Evolutionary conservation across 2,329 filamentous ascomycete genomes (phyloP), one percentile per base, ranked within the genome.

Genomic region (Hypoxylon sp.): DNA sequence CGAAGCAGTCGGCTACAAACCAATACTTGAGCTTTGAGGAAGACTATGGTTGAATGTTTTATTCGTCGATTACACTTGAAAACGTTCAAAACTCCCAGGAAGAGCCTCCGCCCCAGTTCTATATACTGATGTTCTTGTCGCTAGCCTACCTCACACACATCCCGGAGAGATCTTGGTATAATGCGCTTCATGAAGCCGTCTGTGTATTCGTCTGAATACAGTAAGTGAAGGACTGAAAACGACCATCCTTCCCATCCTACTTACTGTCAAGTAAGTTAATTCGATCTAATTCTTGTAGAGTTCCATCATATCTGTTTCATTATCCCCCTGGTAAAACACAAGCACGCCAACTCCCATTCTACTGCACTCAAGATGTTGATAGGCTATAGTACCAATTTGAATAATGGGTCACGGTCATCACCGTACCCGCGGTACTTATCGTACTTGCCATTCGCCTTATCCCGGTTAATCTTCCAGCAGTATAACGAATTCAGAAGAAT

Each of bases 371-470:
- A 53, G 39, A 3, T 17, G 44, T 17, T n/a, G 31, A 39, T 35
- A 42, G 24, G 14, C 79, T 77, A 91, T 71, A 91, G 72, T 8
- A 91, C 82, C 82, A 91, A 84, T 69, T 81, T 85, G 72, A 91
- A 91, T 1, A 81, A 77, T 0, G 90, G 90, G 68, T 91, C 88
- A 24, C 90, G 81, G 72, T 92, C 90, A 74, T 92, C 90, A 0
- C 86, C 87, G 66, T 78, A 86, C 0, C 87, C 89, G 42, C 79
- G 79, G 72, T 84, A 91, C 69, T 86, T 75, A 55, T 85, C 85
- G 72, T 90, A 88, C 74, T 88, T 90, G 1, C 89, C 89, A 3
- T 73, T 80, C 11, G 77, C 80, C 80, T 92, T 92, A 74, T 91
- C 89, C 6, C 80, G 81, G 74, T 92, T 92, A 26, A 91, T 82